Percentiles rank a stretch among this genome's conserved stretches.
Evolutionary conservation across 2,329 filamentous ascomycete species (phyloP).

Genomic region (Trichoderma sp.): DNA sequence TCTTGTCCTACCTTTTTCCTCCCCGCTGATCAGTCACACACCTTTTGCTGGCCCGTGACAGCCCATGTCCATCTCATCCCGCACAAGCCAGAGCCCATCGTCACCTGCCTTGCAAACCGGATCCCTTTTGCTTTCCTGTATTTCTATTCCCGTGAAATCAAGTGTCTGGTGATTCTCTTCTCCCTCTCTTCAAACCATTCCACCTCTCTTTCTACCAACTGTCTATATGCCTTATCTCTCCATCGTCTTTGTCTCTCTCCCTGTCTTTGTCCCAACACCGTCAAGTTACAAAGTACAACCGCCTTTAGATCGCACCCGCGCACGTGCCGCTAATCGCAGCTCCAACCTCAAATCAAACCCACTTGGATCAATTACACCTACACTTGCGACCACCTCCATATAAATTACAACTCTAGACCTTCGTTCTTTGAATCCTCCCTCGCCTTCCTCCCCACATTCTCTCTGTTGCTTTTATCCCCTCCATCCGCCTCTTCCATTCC

Average conservation of each 20-base stretch:
- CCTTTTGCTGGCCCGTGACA: conserved; percentile 13
- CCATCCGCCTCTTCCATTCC: neutral
- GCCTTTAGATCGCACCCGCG: neutral
- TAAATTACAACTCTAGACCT: neutral
- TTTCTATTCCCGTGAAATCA: neutral
- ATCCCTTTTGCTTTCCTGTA: neutral
- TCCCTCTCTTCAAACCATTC: neutral
- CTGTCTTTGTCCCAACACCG: neutral
- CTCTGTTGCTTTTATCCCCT: neutral
- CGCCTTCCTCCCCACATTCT: neutral
- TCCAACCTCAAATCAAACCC: conserved; percentile 10
- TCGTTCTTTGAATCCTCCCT: neutral
- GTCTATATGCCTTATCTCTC: neutral
- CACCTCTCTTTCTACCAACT: neutral
- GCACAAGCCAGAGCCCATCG: neutral
- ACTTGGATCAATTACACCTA: conserved; percentile 2
- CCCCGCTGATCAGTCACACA: neutral
- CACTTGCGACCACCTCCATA: neutral
- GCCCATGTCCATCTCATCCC: neutral
- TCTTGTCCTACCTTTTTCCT: neutral
- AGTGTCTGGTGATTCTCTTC: neutral
- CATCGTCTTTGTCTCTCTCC: neutral
- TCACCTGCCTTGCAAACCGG: conserved; percentile 11
- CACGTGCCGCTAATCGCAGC: conserved; percentile 12
- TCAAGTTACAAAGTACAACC: neutral